phyloP scores from a whole-genome alignment of 352 stramenopile genomes.

The Blastocystis sp. region DNA sequence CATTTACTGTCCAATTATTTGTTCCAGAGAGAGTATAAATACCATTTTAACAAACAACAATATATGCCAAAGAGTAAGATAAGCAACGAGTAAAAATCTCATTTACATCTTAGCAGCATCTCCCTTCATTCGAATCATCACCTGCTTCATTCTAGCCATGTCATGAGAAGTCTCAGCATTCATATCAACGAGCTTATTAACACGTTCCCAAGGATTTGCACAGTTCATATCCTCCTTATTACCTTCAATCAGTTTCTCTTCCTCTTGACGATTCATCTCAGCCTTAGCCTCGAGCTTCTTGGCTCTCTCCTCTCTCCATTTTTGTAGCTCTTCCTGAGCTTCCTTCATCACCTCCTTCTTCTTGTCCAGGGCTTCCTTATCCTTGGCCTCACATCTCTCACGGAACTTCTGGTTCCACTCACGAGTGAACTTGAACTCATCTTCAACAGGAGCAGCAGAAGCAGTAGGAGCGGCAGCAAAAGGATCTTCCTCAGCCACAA shows the following conservation, averaged over 20 bases:
- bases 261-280: conserved; percentile 61
- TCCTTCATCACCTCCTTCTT: conserved; percentile 51
- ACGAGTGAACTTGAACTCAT: conserved; percentile 61
- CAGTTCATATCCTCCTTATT: conserved; percentile 59
- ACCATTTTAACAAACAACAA: too few relatives aligned
- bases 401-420: conserved; percentile 61
- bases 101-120: conserved; percentile 62
- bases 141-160: conserved; percentile 62
- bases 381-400: conserved; percentile 57
- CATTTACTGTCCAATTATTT: too few relatives aligned
- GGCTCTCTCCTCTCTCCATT: conserved; percentile 62
- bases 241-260: conserved; percentile 61
- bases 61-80: too few relatives aligned
- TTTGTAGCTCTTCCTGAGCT: conserved; percentile 61
- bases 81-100: not conserved
- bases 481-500: conserved; percentile 23
- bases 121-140: conserved; percentile 65
- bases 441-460: not conserved
- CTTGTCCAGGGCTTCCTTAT: conserved; percentile 56
- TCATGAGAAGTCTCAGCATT: conserved; percentile 51
- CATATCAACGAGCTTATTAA: conserved; percentile 64
- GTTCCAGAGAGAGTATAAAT: too few relatives aligned
- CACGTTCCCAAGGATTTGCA: conserved; percentile 64
- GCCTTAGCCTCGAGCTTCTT: conserved; percentile 49
- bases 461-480: conserved; percentile 21